phyloP scores from a whole-genome alignment of 495 filamentous ascomycete species.

The Apiosordaria backusii region DNA sequence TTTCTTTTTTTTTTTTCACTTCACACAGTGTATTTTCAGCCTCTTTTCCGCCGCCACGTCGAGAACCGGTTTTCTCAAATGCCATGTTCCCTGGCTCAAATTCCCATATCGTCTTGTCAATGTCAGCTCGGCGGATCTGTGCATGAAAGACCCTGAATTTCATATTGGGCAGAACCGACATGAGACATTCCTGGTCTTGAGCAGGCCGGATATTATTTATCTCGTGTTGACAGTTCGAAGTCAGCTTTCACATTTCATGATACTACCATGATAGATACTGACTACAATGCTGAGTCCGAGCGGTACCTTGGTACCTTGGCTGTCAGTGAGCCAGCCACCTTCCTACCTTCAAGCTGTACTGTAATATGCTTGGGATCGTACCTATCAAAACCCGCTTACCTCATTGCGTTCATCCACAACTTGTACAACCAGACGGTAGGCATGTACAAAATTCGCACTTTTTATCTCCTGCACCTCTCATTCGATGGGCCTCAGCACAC shows the following conservation, averaged over 20 bases:
- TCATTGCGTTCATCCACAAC: background rate
- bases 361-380: no score
- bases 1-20: background rate
- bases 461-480: background rate
- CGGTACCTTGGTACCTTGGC: background rate
- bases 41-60: background rate
- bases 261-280: background rate
- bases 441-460: background rate
- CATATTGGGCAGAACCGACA: background rate
- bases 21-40: background rate
- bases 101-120: background rate
- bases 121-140: background rate
- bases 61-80: background rate
- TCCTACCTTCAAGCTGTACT: no score
- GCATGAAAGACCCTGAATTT: background rate
- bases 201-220: background rate
- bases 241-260: background rate
- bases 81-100: background rate
- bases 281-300: background rate
- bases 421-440: background rate
- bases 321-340: background rate
- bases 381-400: no score
- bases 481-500: background rate
- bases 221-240: background rate
- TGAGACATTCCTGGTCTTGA: background rate